These are phyloP conservation scores for Tolypocladium sp. DNA, from an alignment of 2,329 filamentous ascomycete species.

Conservation along the genomic window DNA sequence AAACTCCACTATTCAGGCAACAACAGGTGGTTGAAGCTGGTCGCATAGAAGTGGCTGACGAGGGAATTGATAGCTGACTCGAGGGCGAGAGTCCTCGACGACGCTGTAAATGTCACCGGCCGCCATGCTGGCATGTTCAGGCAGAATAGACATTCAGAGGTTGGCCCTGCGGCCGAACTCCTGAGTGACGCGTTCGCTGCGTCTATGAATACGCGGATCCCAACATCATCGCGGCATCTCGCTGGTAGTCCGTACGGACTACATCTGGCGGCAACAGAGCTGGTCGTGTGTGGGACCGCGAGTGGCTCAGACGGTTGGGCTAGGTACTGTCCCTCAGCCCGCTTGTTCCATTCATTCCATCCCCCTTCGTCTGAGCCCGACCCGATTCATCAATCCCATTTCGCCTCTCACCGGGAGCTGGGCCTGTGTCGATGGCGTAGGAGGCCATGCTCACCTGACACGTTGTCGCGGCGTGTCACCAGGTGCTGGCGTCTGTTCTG, in stretches of 20 bases:
- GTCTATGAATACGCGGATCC: background rate
- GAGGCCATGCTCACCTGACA: conserved; percentile 19
- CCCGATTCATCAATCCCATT: background rate
- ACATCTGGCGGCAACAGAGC: background rate
- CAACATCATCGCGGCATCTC: background rate
- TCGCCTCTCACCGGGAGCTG: background rate
- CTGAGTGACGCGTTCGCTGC: background rate
- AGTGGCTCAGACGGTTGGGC: background rate
- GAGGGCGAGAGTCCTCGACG: background rate
- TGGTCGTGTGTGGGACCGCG: background rate
- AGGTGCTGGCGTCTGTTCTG: conserved; percentile 15
- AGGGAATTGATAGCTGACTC: background rate
- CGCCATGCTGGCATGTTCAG: background rate
- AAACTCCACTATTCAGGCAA: too few species aligned
- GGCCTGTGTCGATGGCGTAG: background rate
- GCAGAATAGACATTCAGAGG: background rate
- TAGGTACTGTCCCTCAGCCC: background rate
- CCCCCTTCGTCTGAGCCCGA: background rate
- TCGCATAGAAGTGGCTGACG: background rate
- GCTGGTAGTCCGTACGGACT: background rate
- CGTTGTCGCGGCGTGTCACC: conserved; percentile 15
- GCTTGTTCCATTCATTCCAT: background rate
- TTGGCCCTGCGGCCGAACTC: background rate
- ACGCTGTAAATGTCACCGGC: background rate
- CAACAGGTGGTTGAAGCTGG: background rate